Base-by-base conservation (phyloP, 2,329 filamentous ascomycete species). In the Mycocentrospora acerina region DNA sequence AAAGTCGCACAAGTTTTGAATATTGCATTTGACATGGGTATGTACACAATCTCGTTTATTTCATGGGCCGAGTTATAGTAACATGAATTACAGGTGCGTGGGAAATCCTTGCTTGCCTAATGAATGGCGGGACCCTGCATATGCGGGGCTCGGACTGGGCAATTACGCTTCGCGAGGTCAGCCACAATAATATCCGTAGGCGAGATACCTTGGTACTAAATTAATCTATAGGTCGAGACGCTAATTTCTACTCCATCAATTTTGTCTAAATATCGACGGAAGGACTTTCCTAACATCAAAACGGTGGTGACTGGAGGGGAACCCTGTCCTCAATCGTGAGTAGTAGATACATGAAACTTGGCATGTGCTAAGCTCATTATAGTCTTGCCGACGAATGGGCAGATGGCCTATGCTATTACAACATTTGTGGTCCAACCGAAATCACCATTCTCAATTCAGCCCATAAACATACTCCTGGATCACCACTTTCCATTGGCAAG, bases 11-110 rank as follows among this genome's bases (percentile, higher is more conserved):
- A 79, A 38, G 67, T 81, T 6, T 66, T 82, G 27, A 81, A 77
- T 44, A 73, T 82, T 29, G 76, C 75, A 29, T 82, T 82, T 45
- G 79, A 82, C 46, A 81, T 82, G 78, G 76, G 78, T 79, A 66
- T 51, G 75, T 64, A 27, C 28, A 22, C 9, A 7, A 14, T 37
- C 25, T 22, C 24, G 7, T 28, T 24, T 22, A 26, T 1, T 14
- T 4, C n/a, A 7, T 14, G 34, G 29, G 9, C 4, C 24, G 31
- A 13, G 18, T 41, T 26, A 14, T 39, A 31, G 25, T 11, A 24
- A 36, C 35, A 31, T 35, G 42, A 31, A 36, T 33, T 13, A 16
- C 30, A 79, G 78, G 75, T 15, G 78, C 78, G 10, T 82, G 79
- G 79, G 79, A 82, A 46, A 76, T 81, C n/a, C 70, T 82, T 7